Evolutionary conservation across 176 grass and related monocot genomes (phyloP), one percentile per base, ranked within the genome.

Genomic region (Alopecurus myosuroides): DNA sequence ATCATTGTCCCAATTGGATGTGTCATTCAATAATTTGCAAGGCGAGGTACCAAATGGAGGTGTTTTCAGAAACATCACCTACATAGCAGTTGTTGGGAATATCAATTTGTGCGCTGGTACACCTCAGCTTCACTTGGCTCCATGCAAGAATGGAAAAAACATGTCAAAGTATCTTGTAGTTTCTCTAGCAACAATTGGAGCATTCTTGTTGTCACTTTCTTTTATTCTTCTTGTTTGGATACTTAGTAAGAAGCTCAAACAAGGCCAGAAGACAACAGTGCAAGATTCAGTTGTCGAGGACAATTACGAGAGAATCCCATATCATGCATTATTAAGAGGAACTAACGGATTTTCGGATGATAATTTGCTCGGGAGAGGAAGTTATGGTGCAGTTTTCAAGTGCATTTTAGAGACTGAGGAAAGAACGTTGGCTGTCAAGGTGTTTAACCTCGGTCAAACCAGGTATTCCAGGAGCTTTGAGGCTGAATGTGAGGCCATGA

Each of bases 21-120:
- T 74, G 49, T 74, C 70, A 25, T 74, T 74, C 70, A 74, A 74
- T 74, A 74, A 74, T 74, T 74, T 74, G 70, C 70, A 74, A 74
- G 70, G 70, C 0, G 42, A 74, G 42, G 70, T 74, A 14, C 70
- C 70, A 74, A 15, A 49, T 49, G 42, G 45, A 74, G 70, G 70
- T 30, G 42, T 49, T 74, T 74, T 74, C 25, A 20, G 26, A 49
- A 74, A 74, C 29, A 48, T 74, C 70, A 74, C 25, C 31, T 30
- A 49, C 42, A 30, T 31, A 74, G 70, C 70, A 48, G 15, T 74
- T 74, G 41, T 15, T 74, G 70, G 70, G 42, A 74, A 74, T 30
- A 28, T 11, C 41, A 30, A 30, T 17, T 74, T 74, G 70, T 74
- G 70, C 17, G 44, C 42, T 30, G 44, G 70, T 28, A 46, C 42